These are phyloP conservation scores for Pseudogymnoascus sp. DNA, from an alignment of 2,329 filamentous ascomycete genomes.

Conservation along the genomic window DNA sequence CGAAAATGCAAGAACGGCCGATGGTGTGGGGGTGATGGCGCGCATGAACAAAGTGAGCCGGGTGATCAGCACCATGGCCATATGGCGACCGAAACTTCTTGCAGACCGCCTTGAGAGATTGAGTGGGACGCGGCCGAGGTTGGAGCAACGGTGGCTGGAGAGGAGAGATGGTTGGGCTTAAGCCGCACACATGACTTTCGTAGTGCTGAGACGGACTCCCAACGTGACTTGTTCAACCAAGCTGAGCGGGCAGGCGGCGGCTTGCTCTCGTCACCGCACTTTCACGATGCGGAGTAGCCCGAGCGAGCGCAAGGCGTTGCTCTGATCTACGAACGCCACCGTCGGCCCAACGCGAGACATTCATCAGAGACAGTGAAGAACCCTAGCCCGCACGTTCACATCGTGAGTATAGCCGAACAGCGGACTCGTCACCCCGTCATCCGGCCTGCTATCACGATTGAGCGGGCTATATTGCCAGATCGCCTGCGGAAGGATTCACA, in stretches of 20 bases:
- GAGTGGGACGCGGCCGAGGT: not conserved
- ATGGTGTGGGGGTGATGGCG: not conserved
- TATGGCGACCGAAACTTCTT: not conserved
- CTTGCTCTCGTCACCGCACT: not conserved
- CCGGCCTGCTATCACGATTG: not conserved
- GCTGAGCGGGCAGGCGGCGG: not conserved
- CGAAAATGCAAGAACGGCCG: not conserved
- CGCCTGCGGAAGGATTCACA: not conserved
- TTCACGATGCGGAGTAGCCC: not conserved
- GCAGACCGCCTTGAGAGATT: not conserved
- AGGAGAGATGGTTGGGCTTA: not conserved
- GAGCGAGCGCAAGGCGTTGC: not conserved
- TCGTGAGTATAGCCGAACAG: not conserved
- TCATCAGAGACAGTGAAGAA: not conserved
- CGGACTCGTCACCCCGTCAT: not conserved
- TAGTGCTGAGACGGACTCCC: not conserved
- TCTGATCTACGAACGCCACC: not conserved
- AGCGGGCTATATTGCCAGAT: not conserved
- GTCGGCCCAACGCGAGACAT: not conserved
- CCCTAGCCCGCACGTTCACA: not conserved
- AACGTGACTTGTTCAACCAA: not conserved
- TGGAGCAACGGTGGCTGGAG: not conserved
- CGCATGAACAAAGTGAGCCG: not conserved
- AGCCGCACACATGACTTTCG: not conserved
- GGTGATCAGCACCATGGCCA: not conserved